A percentile compares a stretch with the other conserved stretches of the same genome.
Conservation (phyloP, 2,329 filamentous ascomycete genomes). For the Xylariaceae sp. region DNA sequence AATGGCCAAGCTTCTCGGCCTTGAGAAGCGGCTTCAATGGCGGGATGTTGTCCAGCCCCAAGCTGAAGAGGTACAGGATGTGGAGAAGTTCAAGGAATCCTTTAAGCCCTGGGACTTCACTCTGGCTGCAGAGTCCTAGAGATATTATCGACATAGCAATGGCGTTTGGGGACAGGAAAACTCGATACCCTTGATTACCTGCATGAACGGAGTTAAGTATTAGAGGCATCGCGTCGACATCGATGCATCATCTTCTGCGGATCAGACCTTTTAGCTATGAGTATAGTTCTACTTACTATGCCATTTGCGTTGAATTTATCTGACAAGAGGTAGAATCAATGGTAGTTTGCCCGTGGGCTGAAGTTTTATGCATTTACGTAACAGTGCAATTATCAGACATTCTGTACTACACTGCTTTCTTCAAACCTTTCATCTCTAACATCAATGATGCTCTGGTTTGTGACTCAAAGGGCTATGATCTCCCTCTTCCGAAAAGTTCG, state of each 20-base stretch:
- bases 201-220: conserved; percentile 10
- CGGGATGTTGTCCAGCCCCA: conserved; percentile 74
- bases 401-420: too few species aligned
- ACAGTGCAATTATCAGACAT: too few species aligned
- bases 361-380: too few species aligned
- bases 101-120: conserved; percentile 90
- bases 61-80: conserved; percentile 75
- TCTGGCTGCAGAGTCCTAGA: conserved; percentile 19
- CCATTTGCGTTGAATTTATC: too few species aligned
- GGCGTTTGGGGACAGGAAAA: conserved; percentile 15
- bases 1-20: conserved; percentile 76
- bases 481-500: too few species aligned
- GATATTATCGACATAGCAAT: conserved; percentile 7
- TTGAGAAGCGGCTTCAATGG: conserved; percentile 81
- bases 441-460: too few species aligned
- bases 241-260: not conserved
- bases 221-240: conserved; percentile 1
- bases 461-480: too few species aligned
- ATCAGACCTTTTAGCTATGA: too few species aligned
- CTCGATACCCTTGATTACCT: conserved; percentile 24
- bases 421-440: too few species aligned
- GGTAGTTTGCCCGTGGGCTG: too few species aligned
- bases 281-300: too few species aligned
- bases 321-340: too few species aligned
- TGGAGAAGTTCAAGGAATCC: conserved; percentile 70